phyloP scores from a whole-genome alignment of 2,329 filamentous ascomycete species.

The Aspergillus ochraceus region DNA sequence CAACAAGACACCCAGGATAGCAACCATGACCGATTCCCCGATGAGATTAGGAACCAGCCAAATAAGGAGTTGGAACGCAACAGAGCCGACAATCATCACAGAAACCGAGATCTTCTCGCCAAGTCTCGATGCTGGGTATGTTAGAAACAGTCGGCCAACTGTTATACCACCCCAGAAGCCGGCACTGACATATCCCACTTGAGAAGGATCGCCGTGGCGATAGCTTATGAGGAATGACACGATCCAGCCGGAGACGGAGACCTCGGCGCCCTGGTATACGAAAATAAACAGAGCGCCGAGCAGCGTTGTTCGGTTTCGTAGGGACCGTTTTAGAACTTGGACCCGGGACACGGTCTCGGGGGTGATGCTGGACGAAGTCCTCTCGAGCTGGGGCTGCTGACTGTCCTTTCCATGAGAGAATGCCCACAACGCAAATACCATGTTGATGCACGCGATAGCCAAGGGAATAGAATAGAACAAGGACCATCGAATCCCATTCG shows the following conservation, averaged over 20 bases:
- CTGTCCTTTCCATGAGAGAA: constrained; percentile 52
- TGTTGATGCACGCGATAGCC: constrained; percentile 56
- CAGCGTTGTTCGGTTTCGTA: constrained; percentile 61
- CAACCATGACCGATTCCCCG: constrained; percentile 65
- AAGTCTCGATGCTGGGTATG: constrained; percentile 63
- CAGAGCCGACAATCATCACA: constrained; percentile 59
- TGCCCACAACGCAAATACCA: constrained; percentile 62
- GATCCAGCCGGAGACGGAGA: constrained; percentile 82
- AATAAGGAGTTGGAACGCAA: constrained; percentile 71
- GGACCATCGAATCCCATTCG: constrained; percentile 63
- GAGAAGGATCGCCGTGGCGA: constrained; percentile 66
- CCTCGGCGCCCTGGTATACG: constrained; percentile 81
- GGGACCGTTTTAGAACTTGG: constrained; percentile 44
- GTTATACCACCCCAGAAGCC: constrained; percentile 72
- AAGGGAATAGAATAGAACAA: constrained; percentile 71
- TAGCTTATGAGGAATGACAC: constrained; percentile 78
- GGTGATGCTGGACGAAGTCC: too few relatives aligned
- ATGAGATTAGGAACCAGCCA: constrained; percentile 78
- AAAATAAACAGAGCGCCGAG: constrained; percentile 81
- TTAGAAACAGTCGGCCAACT: constrained; percentile 70
- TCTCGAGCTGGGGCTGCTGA: too few relatives aligned
- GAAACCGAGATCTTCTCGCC: constrained; percentile 73
- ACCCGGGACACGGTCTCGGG: constrained; percentile 7
- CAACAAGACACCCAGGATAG: constrained; percentile 70
- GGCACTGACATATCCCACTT: constrained; percentile 77